Percentiles rank a stretch among this genome's conserved stretches.
Conservation (phyloP, 371 early-diverging fungal species). For the Thermomucor indicae-seudaticae region DNA sequence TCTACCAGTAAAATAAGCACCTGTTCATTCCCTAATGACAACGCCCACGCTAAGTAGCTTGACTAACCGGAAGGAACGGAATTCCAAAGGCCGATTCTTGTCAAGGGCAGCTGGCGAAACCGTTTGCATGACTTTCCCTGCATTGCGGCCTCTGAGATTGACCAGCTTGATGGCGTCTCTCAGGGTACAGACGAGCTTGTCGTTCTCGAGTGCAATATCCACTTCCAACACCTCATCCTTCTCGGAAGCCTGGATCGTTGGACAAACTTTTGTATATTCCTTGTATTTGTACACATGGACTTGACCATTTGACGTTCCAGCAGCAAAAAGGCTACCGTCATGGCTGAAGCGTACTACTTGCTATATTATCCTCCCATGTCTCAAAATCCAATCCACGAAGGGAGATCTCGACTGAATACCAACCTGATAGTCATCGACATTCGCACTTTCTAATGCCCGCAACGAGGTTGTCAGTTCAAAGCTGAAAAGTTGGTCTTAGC, state of each 20-base stretch:
- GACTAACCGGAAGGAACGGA: conserved; percentile 48
- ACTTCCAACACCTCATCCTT: conserved; percentile 61
- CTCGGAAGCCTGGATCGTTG: conserved; percentile 4
- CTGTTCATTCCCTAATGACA: too few species aligned
- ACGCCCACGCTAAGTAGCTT: not conserved
- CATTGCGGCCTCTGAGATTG: conserved; percentile 54
- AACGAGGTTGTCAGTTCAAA: conserved; percentile 17
- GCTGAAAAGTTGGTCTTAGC: conserved; percentile 8
- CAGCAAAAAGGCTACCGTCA: conserved; percentile 57
- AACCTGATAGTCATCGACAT: conserved; percentile 51
- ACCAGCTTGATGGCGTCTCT: conserved; percentile 92
- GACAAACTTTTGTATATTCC: conserved; percentile 12
- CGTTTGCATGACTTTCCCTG: conserved; percentile 53
- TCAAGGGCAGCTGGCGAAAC: conserved; percentile 46
- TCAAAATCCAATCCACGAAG: not conserved
- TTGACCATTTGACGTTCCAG: conserved; percentile 65
- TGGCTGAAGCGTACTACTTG: conserved; percentile 49
- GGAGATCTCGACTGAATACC: not conserved
- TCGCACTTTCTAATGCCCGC: conserved; percentile 38
- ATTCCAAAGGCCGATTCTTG: conserved; percentile 42
- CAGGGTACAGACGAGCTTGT: conserved; percentile 94
- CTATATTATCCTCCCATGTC: conserved; percentile 5
- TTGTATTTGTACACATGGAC: conserved; percentile 56
- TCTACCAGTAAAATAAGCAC: conserved; percentile 17
- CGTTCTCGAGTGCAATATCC: conserved; percentile 69